Conservation (phyloP, 1,284 basidiomycete genomes). For the Cutaneotrichosporon sp. region DNA sequence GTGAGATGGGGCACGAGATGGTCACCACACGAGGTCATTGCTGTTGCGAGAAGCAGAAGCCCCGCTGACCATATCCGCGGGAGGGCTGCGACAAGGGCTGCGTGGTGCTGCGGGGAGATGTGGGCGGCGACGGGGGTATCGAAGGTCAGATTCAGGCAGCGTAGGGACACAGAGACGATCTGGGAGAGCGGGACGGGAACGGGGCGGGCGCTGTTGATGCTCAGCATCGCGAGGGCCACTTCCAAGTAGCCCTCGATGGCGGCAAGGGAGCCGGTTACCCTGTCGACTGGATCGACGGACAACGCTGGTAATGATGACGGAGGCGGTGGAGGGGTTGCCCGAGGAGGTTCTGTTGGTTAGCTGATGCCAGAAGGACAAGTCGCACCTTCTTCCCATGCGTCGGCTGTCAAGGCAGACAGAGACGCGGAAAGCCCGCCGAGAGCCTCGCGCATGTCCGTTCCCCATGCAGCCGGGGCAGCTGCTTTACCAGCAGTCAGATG, state of each 20-base stretch:
- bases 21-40: slow-evolving; percentile 33
- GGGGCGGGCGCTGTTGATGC: slow-evolving; percentile 59
- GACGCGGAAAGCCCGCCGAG: slow-evolving; percentile 30
- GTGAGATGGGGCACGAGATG: slow-evolving; percentile 42
- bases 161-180: slow-evolving; percentile 42
- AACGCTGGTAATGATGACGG: slow-evolving; percentile 17
- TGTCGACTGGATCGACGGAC: slow-evolving; percentile 25
- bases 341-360: slow-evolving; percentile 16
- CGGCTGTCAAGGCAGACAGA: slow-evolving; percentile 24
- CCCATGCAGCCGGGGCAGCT: slow-evolving; percentile 34
- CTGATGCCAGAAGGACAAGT: neutral
- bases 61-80: slow-evolving; percentile 39
- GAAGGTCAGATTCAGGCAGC: slow-evolving; percentile 55
- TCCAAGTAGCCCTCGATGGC: slow-evolving; percentile 35
- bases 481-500: slow-evolving; percentile 43
- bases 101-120: slow-evolving; percentile 40
- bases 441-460: slow-evolving; percentile 30
- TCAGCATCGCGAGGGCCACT: slow-evolving; percentile 41
- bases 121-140: slow-evolving; percentile 54
- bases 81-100: slow-evolving; percentile 27
- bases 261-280: slow-evolving; percentile 22
- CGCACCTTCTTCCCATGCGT: slow-evolving; percentile 34
- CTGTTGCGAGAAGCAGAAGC: slow-evolving; percentile 30
- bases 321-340: slow-evolving; percentile 6
- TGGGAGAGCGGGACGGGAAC: slow-evolving; percentile 67